Evolutionary conservation across 441 rosid genomes (phyloP).

Genomic region (Dalechampia spathulata): DNA sequence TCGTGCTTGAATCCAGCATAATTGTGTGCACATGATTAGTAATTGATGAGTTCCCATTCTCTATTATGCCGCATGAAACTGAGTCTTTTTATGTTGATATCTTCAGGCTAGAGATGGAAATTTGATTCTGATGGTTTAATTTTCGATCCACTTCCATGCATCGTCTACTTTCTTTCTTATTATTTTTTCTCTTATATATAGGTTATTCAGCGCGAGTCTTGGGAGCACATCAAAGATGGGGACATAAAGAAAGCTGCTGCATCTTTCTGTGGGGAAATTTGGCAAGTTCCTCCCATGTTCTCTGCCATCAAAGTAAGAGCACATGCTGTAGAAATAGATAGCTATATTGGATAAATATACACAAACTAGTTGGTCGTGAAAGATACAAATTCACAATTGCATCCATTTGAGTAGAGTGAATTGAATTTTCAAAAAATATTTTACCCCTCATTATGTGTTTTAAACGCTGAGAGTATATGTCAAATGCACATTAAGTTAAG

Average conservation of each 20-base stretch:
- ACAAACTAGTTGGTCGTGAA: background rate
- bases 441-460: background rate
- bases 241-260: slow-evolving; percentile 67
- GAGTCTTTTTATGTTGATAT: too few relatives aligned
- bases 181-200: slow-evolving; percentile 17
- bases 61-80: too few relatives aligned
- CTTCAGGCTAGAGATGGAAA: background rate
- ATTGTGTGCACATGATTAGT: too few relatives aligned
- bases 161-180: background rate
- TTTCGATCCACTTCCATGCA: background rate
- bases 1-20: too few relatives aligned
- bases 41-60: too few relatives aligned
- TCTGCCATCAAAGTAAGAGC: slow-evolving; percentile 88
- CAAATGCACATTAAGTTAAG: background rate
- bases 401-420: background rate
- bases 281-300: slow-evolving; percentile 99
- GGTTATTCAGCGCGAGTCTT: slow-evolving; percentile 92
- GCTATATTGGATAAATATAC: background rate
- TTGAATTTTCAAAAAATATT: background rate
- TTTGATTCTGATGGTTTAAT: background rate
- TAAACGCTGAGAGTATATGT: background rate
- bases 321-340: background rate
- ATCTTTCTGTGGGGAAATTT: slow-evolving; percentile 88
- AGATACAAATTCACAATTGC: background rate
- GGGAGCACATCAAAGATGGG: slow-evolving; percentile 92